Base-by-base conservation (phyloP, 2,329 filamentous ascomycete genomes). In the Lomentospora prolificans region DNA sequence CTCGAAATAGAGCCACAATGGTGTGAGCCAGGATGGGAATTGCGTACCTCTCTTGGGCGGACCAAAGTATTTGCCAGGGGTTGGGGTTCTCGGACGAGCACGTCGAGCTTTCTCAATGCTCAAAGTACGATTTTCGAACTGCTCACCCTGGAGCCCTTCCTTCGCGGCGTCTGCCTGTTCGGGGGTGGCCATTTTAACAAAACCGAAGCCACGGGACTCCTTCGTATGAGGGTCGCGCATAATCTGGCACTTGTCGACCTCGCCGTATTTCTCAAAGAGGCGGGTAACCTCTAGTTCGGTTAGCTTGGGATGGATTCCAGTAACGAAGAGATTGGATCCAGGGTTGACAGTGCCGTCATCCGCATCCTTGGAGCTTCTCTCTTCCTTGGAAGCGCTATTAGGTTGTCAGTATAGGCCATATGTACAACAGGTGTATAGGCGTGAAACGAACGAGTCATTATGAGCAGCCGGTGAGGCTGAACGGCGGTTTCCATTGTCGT, bases 101-200 rank as follows among this genome's bases (percentile, higher is more conserved):
- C 94, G 90, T 66, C 94, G 90, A 66, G 94, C 94, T 81, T 97
- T 99, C 79, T 99, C 94, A 63, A 99, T 97, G 80, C 91, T 96
- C 66, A 99, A 76, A 59, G 91, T 96, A 64, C 94, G 88, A 59
- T 94, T 94, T 68, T 99, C 92, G 62, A 96, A 90, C 63, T 90
- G 83, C 72, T 97, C 92, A 67, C 92, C 92, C 72, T 97, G 92
- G 30, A 99, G 81, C 55, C 89, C 92, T 67, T 97, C 94, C 77
- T 94, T 96, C 63, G 94, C 94, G 63, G 94, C 91, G 72, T 99
- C 94, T 61, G 94, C 94, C 73, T 96, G 89, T 56, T 97, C 92
- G 51, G 89, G 83, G 57, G 90, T 95, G 59, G 90, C 85, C 92
- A 99, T 97, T 79, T 99, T 97, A 70, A 99, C 94, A 76, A 99